phyloP scores from a whole-genome alignment of 495 filamentous ascomycete genomes.

The Trichoderma erinaceum region DNA sequence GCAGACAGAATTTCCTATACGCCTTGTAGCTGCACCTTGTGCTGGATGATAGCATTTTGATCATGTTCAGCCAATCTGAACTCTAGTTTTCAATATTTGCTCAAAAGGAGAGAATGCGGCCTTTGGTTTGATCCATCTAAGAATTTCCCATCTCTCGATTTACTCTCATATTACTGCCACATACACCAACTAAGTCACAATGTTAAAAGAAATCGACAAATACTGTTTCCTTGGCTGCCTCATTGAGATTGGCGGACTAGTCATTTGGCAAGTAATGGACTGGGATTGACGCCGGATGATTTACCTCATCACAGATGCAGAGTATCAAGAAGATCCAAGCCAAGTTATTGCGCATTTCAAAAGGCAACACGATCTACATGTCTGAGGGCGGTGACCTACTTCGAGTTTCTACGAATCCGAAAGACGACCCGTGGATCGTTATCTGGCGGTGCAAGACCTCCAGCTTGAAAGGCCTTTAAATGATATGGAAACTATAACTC shows the following conservation, averaged over 20 bases:
- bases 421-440: slow-evolving; percentile 16
- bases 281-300: slow-evolving; percentile 23
- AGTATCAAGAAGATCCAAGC: slow-evolving; percentile 20
- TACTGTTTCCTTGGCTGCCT: too few relatives aligned
- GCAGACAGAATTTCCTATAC: too few relatives aligned
- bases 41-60: too few relatives aligned
- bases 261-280: slow-evolving; percentile 22
- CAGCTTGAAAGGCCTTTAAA: not conserved
- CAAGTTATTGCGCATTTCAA: slow-evolving; percentile 14
- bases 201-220: too few relatives aligned
- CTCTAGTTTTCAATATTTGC: too few relatives aligned
- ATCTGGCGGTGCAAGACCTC: slow-evolving; percentile 17
- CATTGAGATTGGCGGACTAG: slow-evolving; percentile 17
- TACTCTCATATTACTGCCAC: not conserved
- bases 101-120: too few relatives aligned
- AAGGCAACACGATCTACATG: slow-evolving; percentile 15
- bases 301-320: slow-evolving; percentile 21
- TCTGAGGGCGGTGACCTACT: slow-evolving; percentile 16
- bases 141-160: too few relatives aligned
- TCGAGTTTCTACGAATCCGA: slow-evolving; percentile 15
- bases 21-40: too few relatives aligned
- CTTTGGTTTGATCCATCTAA: too few relatives aligned
- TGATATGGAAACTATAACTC: too few relatives aligned
- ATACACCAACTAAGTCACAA: too few relatives aligned
- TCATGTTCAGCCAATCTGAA: too few relatives aligned